phyloP scores from a whole-genome alignment of 2,329 filamentous ascomycete genomes.

The Pseudogymnoascus sp. region DNA sequence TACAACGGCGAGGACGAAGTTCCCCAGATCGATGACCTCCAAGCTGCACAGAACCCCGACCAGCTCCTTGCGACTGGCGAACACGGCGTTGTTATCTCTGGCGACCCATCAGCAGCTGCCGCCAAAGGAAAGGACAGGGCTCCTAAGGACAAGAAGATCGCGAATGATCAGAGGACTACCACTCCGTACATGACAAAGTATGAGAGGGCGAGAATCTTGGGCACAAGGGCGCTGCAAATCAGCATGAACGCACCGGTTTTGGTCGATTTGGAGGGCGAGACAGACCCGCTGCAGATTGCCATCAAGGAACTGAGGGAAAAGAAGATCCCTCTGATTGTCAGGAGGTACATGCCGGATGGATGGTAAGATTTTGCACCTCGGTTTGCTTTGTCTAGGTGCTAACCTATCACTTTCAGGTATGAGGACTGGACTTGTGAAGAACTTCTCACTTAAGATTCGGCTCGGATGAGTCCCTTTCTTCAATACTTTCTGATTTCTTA shows the following conservation, averaged over 20 bases:
- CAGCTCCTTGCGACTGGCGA: constrained; percentile 26
- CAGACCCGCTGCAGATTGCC: constrained; percentile 92
- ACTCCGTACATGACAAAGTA: constrained; percentile 99
- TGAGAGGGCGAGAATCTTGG: constrained; percentile 85
- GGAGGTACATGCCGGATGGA: constrained; percentile 93
- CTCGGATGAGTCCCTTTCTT: constrained; percentile 5
- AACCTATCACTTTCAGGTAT: constrained; percentile 40
- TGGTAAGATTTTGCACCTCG: constrained; percentile 52
- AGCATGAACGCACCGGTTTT: constrained; percentile 97
- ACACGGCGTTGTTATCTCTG: constrained; percentile 44
- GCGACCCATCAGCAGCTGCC: constrained; percentile 54
- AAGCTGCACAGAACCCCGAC: constrained; percentile 49
- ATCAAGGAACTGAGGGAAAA: constrained; percentile 97
- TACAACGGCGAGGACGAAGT: constrained; percentile 46
- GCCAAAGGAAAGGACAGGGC: constrained; percentile 46
- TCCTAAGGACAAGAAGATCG: constrained; percentile 76
- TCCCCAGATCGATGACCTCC: constrained; percentile 42
- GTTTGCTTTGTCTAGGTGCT: background rate
- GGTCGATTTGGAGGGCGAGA: constrained; percentile 94
- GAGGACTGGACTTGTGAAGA: constrained; percentile 99
- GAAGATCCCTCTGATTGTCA: constrained; percentile 94
- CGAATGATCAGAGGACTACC: constrained; percentile 78
- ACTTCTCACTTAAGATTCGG: constrained; percentile 51
- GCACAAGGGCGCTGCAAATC: constrained; percentile 89
- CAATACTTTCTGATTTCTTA: constrained; percentile 8